A percentile compares a stretch with the other conserved stretches of the same genome.
These are phyloP conservation scores for Nectriaceae sp. DNA, from an alignment of 2,329 filamentous ascomycete species.

Conservation along the genomic window DNA sequence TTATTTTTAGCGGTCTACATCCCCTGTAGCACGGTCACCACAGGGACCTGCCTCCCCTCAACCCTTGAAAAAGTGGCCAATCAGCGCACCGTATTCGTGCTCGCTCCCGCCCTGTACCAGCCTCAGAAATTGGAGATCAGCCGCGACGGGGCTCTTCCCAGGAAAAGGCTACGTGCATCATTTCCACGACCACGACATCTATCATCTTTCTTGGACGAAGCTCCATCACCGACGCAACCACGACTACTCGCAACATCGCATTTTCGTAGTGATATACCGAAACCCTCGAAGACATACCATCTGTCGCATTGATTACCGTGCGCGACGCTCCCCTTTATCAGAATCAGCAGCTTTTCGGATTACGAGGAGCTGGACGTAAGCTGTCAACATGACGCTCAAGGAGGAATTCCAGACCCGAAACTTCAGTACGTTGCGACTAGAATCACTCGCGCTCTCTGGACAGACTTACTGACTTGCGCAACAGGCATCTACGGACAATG, in stretches of 20 bases:
- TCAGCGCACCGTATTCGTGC: constrained; percentile 13
- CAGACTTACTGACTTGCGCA: constrained; percentile 34
- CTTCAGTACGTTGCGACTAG: constrained; percentile 61
- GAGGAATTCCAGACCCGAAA: constrained; percentile 74
- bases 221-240: constrained; percentile 20
- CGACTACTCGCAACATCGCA: constrained; percentile 17
- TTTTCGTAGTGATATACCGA: background rate
- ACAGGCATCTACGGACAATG: constrained; percentile 76
- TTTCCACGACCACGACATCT: constrained; percentile 27
- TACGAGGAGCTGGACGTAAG: constrained; percentile 27
- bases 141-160: constrained; percentile 17
- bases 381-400: constrained; percentile 66
- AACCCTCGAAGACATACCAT: background rate
- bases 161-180: constrained; percentile 37
- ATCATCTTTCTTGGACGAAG: constrained; percentile 15
- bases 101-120: constrained; percentile 22
- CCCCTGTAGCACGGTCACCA: background rate
- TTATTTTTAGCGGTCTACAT: background rate
- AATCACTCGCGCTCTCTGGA: constrained; percentile 2
- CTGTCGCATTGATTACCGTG: constrained; percentile 8
- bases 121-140: constrained; percentile 29
- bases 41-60: constrained; percentile 4
- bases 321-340: constrained; percentile 10
- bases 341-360: constrained; percentile 7
- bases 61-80: constrained; percentile 7